A percentile compares a stretch with the other conserved stretches of the same genome.
phyloP scores from a whole-genome alignment of 768 basidiomycete species.

The Auriscalpium vulgare region DNA sequence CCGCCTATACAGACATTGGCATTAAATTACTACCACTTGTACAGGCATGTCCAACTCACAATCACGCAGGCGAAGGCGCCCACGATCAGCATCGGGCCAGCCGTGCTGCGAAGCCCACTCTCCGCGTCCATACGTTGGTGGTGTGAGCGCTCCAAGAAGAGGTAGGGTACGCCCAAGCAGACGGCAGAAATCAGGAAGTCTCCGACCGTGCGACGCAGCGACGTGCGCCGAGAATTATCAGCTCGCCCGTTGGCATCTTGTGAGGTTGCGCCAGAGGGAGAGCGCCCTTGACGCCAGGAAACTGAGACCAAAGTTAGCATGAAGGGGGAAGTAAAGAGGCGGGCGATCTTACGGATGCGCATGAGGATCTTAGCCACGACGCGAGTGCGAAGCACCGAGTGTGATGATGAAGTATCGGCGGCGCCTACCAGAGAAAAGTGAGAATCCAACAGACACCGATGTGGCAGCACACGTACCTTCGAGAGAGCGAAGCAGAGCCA shows the following conservation, averaged over 20 bases:
- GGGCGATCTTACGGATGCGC: conserved; percentile 10
- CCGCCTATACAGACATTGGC: conserved; percentile 43
- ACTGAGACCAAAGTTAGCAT: conserved; percentile 3
- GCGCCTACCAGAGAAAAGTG: not conserved
- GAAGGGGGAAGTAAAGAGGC: not conserved
- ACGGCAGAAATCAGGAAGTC: conserved; percentile 56
- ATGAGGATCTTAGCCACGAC: conserved; percentile 13
- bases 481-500: conserved; percentile 45
- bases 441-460: not conserved
- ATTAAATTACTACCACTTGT: conserved; percentile 1
- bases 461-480: conserved; percentile 13
- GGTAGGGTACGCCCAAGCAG: conserved; percentile 73
- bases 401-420: not conserved
- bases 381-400: conserved; percentile 11
- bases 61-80: conserved; percentile 43
- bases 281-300: conserved; percentile 12
- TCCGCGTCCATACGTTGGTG: conserved; percentile 52
- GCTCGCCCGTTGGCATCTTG: conserved; percentile 15
- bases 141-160: conserved; percentile 52
- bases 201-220: conserved; percentile 41
- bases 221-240: conserved; percentile 22
- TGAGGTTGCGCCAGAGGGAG: conserved; percentile 4
- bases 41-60: conserved; percentile 12
- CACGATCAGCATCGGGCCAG: conserved; percentile 52
- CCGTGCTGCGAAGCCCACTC: conserved; percentile 35